phyloP scores from a whole-genome alignment of 2,329 filamentous ascomycete genomes.

The Westerdykella ornata region DNA sequence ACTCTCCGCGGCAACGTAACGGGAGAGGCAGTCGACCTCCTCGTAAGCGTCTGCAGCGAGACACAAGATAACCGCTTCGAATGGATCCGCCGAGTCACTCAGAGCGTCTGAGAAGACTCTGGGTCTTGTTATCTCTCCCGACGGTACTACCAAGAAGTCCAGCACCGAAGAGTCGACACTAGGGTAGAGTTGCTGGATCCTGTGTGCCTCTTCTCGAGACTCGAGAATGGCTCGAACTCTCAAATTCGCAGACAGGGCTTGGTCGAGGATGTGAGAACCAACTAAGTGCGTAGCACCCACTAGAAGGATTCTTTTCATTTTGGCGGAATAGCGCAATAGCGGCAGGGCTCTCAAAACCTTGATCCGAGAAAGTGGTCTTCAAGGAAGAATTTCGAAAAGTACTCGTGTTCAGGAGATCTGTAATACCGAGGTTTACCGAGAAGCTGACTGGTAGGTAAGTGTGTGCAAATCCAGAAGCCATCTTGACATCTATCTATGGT shows the following conservation, averaged over 20 bases:
- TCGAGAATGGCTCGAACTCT: conserved; percentile 22
- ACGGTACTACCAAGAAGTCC: conserved; percentile 17
- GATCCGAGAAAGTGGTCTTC: not conserved
- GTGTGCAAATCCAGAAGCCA: too few relatives aligned
- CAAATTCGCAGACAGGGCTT: conserved; percentile 17
- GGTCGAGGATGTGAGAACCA: conserved; percentile 24
- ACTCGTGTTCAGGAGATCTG: not conserved
- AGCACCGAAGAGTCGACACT: conserved; percentile 8
- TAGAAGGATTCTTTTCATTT: conserved; percentile 18
- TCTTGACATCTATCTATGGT: too few relatives aligned
- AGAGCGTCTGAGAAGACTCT: conserved; percentile 18
- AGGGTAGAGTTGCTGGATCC: conserved; percentile 15
- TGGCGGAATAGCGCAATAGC: conserved; percentile 9
- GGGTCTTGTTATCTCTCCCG: conserved; percentile 9
- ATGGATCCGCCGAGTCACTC: conserved; percentile 12
- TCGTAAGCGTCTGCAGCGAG: conserved; percentile 14
- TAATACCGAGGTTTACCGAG: too few relatives aligned
- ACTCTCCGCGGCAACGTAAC: conserved; percentile 20
- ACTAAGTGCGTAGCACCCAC: conserved; percentile 19
- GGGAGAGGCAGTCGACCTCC: conserved; percentile 23
- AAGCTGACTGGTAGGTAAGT: too few relatives aligned
- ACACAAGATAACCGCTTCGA: conserved; percentile 24
- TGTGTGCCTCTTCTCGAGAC: conserved; percentile 15
- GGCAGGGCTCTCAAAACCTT: not conserved
- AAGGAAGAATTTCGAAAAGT: conserved; percentile 8